These are phyloP conservation scores for Candida tetrigidarum DNA, from an alignment of 1,139 yeast species.

Conservation along the genomic window DNA sequence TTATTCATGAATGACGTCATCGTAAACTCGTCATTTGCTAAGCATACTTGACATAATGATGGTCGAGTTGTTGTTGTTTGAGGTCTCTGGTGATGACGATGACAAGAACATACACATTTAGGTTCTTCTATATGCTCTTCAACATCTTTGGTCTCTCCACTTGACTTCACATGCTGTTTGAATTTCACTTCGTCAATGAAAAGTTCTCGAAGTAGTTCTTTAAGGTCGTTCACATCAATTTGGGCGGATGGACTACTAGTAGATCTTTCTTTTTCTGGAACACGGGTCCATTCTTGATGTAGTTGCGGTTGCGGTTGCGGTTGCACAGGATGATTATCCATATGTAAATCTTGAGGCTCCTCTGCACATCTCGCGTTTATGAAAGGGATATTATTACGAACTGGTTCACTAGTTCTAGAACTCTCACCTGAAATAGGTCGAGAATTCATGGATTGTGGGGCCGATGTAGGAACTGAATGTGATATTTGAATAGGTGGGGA, in stretches of 20 bases:
- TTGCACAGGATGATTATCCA: background rate
- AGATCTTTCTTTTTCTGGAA: background rate
- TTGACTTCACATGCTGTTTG: background rate
- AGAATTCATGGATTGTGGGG: no score
- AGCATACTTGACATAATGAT: slow-evolving; percentile 4
- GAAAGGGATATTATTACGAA: no score
- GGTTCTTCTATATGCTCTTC: background rate
- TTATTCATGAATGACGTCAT: background rate
- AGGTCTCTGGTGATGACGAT: background rate
- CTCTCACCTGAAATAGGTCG: background rate
- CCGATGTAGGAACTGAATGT: background rate
- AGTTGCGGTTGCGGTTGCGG: background rate
- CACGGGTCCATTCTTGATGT: slow-evolving; percentile 1
- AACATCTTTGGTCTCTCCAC: background rate
- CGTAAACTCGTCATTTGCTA: slow-evolving; percentile 6
- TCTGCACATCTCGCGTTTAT: background rate
- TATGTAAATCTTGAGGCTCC: slow-evolving; percentile 2
- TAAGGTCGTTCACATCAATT: background rate
- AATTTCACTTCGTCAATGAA: background rate
- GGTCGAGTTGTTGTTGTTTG: no score
- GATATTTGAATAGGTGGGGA: background rate
- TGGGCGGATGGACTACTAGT: background rate
- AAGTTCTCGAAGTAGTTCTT: background rate
- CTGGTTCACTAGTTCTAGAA: background rate
- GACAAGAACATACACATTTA: background rate